These are phyloP conservation scores for Coemansia sp. DNA, from an alignment of 192 early-diverging fungal genomes.

Conservation along the genomic window DNA sequence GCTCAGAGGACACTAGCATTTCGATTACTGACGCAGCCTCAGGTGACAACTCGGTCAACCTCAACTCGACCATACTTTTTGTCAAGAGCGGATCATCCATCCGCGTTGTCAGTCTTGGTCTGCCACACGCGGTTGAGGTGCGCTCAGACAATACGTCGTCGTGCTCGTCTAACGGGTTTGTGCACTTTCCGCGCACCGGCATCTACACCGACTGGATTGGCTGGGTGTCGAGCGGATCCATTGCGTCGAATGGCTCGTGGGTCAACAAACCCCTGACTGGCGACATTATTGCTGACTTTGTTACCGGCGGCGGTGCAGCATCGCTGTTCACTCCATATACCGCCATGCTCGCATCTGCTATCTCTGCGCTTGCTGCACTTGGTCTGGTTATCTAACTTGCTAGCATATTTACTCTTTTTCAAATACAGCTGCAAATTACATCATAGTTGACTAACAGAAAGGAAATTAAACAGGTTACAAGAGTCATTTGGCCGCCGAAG, in stretches of 20 bases:
- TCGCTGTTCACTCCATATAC: background rate
- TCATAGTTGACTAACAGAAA: background rate
- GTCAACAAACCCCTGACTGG: conserved; percentile 23
- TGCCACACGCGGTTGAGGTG: conserved; percentile 38
- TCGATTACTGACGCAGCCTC: conserved; percentile 16
- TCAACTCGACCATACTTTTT: conserved; percentile 50
- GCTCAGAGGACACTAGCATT: conserved; percentile 38
- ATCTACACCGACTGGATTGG: conserved; percentile 53
- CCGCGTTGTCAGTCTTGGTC: conserved; percentile 34
- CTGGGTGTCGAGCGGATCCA: conserved; percentile 37
- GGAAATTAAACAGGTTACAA: background rate
- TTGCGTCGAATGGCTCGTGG: conserved; percentile 48
- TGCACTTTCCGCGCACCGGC: conserved; percentile 44
- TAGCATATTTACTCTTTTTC: background rate
- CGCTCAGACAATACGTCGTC: conserved; percentile 17
- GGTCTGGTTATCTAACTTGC: background rate
- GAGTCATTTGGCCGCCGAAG: conserved; percentile 20
- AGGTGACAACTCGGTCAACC: conserved; percentile 30
- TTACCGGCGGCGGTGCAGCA: conserved; percentile 8
- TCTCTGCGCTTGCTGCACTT: conserved; percentile 5
- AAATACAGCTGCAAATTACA: background rate
- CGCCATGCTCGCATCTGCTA: background rate
- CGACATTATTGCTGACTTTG: conserved; percentile 27
- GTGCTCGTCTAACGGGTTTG: conserved; percentile 46
- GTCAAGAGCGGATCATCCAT: conserved; percentile 31